Conservation (phyloP, 257 asterid species). For the Nicotiana attenuata region DNA sequence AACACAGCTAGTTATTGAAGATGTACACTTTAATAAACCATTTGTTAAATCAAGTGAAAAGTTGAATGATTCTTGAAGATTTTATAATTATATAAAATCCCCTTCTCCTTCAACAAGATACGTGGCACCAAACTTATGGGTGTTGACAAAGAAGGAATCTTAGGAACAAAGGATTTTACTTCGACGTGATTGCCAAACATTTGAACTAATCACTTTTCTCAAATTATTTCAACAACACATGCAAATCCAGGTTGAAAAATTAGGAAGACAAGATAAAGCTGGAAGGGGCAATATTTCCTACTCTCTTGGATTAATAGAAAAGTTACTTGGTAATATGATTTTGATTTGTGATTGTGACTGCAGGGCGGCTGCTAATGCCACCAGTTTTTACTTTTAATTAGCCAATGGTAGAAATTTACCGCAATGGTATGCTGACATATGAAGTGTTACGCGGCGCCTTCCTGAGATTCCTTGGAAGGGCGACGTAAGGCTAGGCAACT, state of each 20-base stretch:
- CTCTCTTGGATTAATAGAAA: not conserved
- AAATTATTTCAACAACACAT: not conserved
- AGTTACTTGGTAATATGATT: not conserved
- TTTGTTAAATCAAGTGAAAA: not conserved
- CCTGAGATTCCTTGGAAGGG: too few species aligned
- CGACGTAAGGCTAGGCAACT: too few species aligned
- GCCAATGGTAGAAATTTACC: not conserved
- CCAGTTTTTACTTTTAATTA: not conserved
- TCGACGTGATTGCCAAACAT: not conserved
- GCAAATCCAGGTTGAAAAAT: not conserved
- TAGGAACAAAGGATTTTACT: not conserved
- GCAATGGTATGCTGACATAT: not conserved
- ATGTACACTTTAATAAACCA: not conserved
- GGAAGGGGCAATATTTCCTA: not conserved
- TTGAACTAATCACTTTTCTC: not conserved
- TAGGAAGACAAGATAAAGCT: not conserved
- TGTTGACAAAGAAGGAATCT: not conserved
- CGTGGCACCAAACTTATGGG: not conserved
- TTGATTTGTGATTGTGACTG: not conserved
- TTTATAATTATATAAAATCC: not conserved
- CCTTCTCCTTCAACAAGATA: not conserved
- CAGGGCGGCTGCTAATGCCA: not conserved
- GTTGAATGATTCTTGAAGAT: not conserved
- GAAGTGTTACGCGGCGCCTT: too few species aligned
- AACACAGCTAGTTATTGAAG: not conserved